These are phyloP conservation scores for Ilyonectria mors-panacis DNA, from an alignment of 2,329 filamentous ascomycete genomes.

Conservation along the genomic window DNA sequence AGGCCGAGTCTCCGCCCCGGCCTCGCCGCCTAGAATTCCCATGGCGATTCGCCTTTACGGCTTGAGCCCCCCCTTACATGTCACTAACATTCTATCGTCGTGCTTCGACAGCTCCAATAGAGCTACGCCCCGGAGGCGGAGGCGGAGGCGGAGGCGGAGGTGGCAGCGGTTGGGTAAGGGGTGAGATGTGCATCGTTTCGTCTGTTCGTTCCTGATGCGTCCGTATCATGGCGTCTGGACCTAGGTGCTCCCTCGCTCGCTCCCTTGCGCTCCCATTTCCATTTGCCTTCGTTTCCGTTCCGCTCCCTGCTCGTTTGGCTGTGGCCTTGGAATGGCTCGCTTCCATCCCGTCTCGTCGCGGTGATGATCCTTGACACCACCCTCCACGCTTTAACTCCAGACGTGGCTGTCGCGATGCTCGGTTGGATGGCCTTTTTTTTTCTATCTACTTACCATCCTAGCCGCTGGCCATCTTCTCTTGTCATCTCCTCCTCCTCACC, in stretches of 20 bases:
- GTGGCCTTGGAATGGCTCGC: constrained; percentile 3
- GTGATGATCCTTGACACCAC: not conserved
- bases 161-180: not conserved
- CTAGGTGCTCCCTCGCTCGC: constrained; percentile 15
- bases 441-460: constrained; percentile 15
- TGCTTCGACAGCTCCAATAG: not conserved
- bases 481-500: constrained; percentile 11
- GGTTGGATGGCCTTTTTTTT: not conserved
- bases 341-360: constrained; percentile 1
- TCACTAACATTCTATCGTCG: not conserved
- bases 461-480: constrained; percentile 9
- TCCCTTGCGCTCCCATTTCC: not conserved
- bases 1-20: constrained; percentile 33
- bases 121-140: constrained; percentile 1
- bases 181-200: constrained; percentile 25
- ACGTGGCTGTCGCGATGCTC: not conserved
- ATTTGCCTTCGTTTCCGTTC: not conserved
- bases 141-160: not conserved
- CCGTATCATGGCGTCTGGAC: constrained; percentile 25
- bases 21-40: constrained; percentile 34
- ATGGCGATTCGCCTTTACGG: constrained; percentile 26
- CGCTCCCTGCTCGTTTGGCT: not conserved
- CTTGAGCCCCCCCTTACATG: not conserved
- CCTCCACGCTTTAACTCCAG: not conserved
- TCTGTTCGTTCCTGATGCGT: constrained; percentile 32